phyloP scores from a whole-genome alignment of 495 filamentous ascomycete species.

The Aspergillus asperescens region DNA sequence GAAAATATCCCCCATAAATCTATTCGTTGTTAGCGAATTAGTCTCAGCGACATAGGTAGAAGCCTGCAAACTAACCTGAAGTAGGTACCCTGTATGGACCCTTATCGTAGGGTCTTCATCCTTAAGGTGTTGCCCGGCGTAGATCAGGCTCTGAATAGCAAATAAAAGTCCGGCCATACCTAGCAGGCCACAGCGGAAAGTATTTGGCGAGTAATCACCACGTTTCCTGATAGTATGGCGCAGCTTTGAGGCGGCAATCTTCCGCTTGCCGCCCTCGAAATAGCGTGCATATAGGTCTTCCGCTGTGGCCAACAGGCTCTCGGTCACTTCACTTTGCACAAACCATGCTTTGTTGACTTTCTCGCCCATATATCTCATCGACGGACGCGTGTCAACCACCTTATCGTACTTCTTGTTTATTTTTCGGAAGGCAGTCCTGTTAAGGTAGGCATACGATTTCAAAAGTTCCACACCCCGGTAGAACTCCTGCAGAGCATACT shows the following conservation, averaged over 20 bases:
- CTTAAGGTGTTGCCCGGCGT: conserved; percentile 51
- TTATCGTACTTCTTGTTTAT: conserved; percentile 99
- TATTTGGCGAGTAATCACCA: conserved; percentile 63
- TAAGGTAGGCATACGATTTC: conserved; percentile 83
- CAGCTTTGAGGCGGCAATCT: conserved; percentile 82
- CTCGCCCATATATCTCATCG: conserved; percentile 81
- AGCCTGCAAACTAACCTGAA: conserved; percentile 50
- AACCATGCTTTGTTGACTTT: conserved; percentile 89
- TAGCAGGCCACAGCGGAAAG: conserved; percentile 76
- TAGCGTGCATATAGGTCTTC: conserved; percentile 92
- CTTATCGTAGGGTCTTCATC: conserved; percentile 41
- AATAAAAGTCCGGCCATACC: conserved; percentile 71
- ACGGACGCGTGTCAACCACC: conserved; percentile 67
- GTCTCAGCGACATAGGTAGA: neutral
- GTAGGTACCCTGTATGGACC: conserved; percentile 63
- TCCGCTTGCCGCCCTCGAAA: conserved; percentile 85
- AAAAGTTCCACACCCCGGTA: conserved; percentile 87
- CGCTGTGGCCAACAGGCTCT: conserved; percentile 66
- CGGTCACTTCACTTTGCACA: conserved; percentile 75
- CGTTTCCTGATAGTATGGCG: conserved; percentile 59
- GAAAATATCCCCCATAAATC: conserved; percentile 82
- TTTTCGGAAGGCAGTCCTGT: conserved; percentile 89
- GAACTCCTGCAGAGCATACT: conserved; percentile 83
- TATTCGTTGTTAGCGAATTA: conserved; percentile 36
- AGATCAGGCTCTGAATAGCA: conserved; percentile 66